A percentile compares a stretch with the other conserved stretches of the same genome.
Conservation (phyloP, 169 alveolate species). For the Toxoplasma gondii region DNA sequence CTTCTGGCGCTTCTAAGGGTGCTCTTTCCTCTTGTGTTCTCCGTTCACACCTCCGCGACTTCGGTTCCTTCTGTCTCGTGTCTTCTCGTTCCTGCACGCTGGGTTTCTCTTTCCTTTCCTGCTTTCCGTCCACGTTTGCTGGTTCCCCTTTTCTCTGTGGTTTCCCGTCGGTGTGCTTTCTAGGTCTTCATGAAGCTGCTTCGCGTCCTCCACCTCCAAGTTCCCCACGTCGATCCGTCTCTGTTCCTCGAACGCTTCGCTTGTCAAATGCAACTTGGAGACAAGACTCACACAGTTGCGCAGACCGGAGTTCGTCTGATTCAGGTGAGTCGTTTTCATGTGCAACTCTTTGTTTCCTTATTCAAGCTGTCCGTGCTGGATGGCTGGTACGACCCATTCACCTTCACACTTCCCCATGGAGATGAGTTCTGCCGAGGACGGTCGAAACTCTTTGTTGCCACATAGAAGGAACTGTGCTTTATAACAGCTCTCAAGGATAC, state of each 20-base stretch:
- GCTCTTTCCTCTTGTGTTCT: too few species aligned
- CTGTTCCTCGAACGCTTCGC: conserved; percentile 96
- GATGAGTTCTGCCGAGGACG: not conserved
- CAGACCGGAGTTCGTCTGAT: conserved; percentile 95
- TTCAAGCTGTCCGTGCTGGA: not conserved
- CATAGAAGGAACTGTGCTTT: too few species aligned
- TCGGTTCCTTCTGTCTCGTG: too few species aligned
- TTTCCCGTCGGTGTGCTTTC: not conserved
- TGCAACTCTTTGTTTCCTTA: not conserved
- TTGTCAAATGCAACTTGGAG: conserved; percentile 91
- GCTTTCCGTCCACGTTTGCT: not conserved
- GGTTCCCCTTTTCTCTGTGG: not conserved
- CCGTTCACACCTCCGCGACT: too few species aligned
- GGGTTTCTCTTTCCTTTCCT: too few species aligned
- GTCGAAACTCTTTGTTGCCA: not conserved
- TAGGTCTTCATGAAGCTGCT: conserved; percentile 89
- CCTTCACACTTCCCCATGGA: not conserved
- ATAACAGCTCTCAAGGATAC: too few species aligned
- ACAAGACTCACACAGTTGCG: conserved; percentile 91
- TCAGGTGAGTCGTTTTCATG: conserved; percentile 72
- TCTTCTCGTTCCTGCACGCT: too few species aligned
- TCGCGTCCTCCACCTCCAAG: conserved; percentile 86
- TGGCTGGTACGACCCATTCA: not conserved
- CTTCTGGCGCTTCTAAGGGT: too few species aligned
- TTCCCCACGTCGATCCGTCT: conserved; percentile 96